Base-by-base conservation (phyloP, 2,329 filamentous ascomycete species). In the Claviceps purpurea region DNA sequence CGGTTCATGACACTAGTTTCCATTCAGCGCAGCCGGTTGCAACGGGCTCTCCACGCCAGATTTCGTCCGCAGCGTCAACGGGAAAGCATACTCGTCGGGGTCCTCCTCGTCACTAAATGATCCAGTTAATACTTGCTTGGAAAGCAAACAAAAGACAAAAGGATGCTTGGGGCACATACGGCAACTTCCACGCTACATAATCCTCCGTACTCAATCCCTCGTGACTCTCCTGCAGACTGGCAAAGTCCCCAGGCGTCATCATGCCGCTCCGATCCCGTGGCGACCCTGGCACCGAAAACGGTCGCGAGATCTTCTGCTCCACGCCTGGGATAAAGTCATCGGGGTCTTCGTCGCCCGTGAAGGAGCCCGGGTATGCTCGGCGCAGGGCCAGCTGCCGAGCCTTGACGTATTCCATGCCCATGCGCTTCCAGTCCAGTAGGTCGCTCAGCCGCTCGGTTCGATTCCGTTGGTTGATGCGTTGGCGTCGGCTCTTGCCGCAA, bases 381-480 rank as follows among this genome's bases (percentile, higher is more conserved):
- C 93, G 79, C 57, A 98, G 75, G 24, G 93, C 93, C 63, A 98
- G 71, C 68, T 97, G 93, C 48, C 93, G 82, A 38, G 93, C 93
- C 75, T 97, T 98, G 71, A 96, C 89, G 65, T 98, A 98, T 71
- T 98, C 93, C 84, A 97, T 85, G 22, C 93, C 93, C 93, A 98
- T 98, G 49, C 93, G 81, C 78, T 97, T 97, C 93, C 93, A 98
- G 71, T 98, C 93, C 42, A 98, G 77, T 55, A 98, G 75, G 66
- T 98, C 93, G 63, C 89, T 95, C 51, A 98, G 74, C 47, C 93
- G 82, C 74, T 98, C 93, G 0, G 93, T 98, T 51, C 93, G 82
- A 71, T 98, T 98, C 49, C 93, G 82, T 73, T 97, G 93, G 76
- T 98, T 98, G 77, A 98, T 98, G 49, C 93, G 87, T 70, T 98